A percentile compares a stretch with the other conserved stretches of the same genome.
These are phyloP conservation scores for Tetradesmus lagerheimii DNA, from an alignment of 139 green algal genomes.

Conservation along the genomic window DNA sequence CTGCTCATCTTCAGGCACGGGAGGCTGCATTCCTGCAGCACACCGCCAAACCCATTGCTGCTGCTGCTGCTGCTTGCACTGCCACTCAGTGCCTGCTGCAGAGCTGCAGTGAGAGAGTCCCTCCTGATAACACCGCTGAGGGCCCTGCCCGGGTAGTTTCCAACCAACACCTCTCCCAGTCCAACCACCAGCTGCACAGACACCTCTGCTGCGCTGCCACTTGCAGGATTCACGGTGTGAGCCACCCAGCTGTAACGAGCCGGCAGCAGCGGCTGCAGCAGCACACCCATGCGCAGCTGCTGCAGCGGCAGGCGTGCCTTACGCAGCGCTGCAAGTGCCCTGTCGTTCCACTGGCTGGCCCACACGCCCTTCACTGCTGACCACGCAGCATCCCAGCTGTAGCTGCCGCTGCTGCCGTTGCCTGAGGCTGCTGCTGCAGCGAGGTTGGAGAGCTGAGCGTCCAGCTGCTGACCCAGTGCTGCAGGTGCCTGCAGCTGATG, in stretches of 20 bases:
- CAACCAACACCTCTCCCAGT: slow-evolving; percentile 76
- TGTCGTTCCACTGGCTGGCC: slow-evolving; percentile 63
- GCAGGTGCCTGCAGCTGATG: slow-evolving; percentile 25
- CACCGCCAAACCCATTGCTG: background rate
- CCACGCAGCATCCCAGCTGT: slow-evolving; percentile 54
- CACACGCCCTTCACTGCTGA: slow-evolving; percentile 57
- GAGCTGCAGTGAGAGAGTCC: slow-evolving; percentile 1
- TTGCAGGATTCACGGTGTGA: slow-evolving; percentile 56
- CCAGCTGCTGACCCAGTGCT: background rate
- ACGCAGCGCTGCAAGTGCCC: slow-evolving; percentile 53
- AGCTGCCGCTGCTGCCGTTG: slow-evolving; percentile 31
- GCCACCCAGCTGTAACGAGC: slow-evolving; percentile 66
- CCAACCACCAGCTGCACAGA: slow-evolving; percentile 69
- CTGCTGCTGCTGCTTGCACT: no score
- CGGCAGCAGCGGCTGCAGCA: slow-evolving; percentile 62
- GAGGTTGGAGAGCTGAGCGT: background rate
- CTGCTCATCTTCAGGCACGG: background rate
- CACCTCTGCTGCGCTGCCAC: slow-evolving; percentile 48
- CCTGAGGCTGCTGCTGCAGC: slow-evolving; percentile 22
- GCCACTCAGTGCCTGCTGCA: background rate
- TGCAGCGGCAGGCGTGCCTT: slow-evolving; percentile 50
- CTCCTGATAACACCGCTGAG: slow-evolving; percentile 46
- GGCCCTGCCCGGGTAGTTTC: slow-evolving; percentile 68
- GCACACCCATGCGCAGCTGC: slow-evolving; percentile 65
- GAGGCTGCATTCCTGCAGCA: background rate